Conservation (phyloP, 306 rosid species). For the Cajanus cajan region DNA sequence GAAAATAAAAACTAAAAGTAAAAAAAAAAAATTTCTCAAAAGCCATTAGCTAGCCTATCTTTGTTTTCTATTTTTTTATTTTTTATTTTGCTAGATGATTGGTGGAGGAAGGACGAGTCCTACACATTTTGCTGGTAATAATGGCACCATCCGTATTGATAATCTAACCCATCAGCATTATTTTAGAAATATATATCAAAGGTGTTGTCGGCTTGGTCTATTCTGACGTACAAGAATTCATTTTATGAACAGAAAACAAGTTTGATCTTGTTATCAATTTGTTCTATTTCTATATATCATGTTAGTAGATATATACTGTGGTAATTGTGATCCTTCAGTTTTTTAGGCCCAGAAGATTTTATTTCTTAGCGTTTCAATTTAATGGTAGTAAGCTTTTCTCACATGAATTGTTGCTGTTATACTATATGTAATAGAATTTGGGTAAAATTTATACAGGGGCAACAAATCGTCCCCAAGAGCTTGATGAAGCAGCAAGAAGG, state of each 20-base stretch:
- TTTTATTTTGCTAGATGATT: neutral
- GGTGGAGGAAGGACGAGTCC: neutral
- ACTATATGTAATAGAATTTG: constrained; percentile 15
- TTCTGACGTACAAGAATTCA: neutral
- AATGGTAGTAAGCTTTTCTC: neutral
- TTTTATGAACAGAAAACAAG: neutral
- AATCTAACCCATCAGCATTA: neutral
- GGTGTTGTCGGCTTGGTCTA: neutral
- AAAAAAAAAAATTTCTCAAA: neutral
- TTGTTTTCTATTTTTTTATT: constrained; percentile 11
- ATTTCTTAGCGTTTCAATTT: constrained; percentile 2
- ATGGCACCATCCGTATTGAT: neutral
- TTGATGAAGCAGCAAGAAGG: constrained; percentile 97
- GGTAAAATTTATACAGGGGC: constrained; percentile 62
- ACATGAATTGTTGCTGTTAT: constrained; percentile 6
- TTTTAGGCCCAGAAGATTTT: neutral
- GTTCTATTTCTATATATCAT: neutral
- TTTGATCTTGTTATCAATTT: constrained; percentile 1
- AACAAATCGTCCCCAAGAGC: constrained; percentile 94
- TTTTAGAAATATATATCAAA: neutral
- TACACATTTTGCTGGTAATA: neutral
- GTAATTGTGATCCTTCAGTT: neutral
- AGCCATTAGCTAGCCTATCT: neutral
- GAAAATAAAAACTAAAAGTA: neutral
- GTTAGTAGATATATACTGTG: constrained; percentile 9